phyloP scores from a whole-genome alignment of 164 flowering plant species.

The Annona cherimola region DNA sequence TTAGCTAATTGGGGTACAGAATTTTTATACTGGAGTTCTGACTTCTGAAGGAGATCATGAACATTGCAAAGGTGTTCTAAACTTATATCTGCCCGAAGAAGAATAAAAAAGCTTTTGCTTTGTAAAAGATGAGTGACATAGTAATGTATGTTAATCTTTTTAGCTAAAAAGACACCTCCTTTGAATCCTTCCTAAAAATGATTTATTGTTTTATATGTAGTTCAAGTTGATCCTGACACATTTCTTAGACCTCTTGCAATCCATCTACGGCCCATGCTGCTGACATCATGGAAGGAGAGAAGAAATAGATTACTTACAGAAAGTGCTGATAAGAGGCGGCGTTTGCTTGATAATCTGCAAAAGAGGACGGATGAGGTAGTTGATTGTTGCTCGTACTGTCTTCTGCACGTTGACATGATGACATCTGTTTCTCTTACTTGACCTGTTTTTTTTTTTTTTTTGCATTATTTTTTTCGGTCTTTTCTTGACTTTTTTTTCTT shows the following conservation, averaged over 20 bases:
- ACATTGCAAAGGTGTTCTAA: background rate
- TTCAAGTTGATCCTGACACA: constrained; percentile 50
- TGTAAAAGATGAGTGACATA: background rate
- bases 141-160: background rate
- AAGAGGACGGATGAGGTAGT: constrained; percentile 82
- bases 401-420: background rate
- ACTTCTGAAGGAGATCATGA: background rate
- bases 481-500: too few species aligned
- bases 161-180: background rate
- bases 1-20: background rate
- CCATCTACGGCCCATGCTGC: constrained; percentile 77
- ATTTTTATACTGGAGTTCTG: background rate
- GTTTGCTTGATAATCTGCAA: constrained; percentile 63
- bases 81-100: background rate
- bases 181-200: constrained; percentile 6
- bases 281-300: constrained; percentile 63
- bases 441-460: background rate
- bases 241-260: constrained; percentile 56
- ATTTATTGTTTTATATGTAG: constrained; percentile 27
- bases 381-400: background rate
- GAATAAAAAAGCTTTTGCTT: background rate
- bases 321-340: constrained; percentile 67
- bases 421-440: background rate
- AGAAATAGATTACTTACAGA: constrained; percentile 67
- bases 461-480: background rate